Percentiles rank a stretch among this genome's conserved stretches.
Conservation (phyloP, 2,329 filamentous ascomycete species). For the Ophiocordyceps sinensis region DNA sequence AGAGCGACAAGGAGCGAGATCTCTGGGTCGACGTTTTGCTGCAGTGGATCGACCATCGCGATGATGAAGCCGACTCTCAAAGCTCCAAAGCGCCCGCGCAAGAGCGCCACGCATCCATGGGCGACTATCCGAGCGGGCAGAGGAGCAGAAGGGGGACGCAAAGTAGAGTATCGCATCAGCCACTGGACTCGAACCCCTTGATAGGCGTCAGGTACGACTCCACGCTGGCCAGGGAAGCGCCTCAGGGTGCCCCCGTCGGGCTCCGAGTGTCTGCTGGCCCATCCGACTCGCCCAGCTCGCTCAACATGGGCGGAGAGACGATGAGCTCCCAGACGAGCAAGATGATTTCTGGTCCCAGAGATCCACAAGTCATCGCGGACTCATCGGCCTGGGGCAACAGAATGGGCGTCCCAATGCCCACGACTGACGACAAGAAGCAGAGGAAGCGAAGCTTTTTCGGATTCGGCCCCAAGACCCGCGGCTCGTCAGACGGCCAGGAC, state of each 20-base stretch:
- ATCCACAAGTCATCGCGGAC: constrained; percentile 73
- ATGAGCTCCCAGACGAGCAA: constrained; percentile 26
- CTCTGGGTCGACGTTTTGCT: constrained; percentile 84
- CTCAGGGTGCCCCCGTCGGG: constrained; percentile 25
- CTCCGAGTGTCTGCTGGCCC: constrained; percentile 19
- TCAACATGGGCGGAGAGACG: constrained; percentile 17
- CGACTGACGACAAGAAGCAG: constrained; percentile 59
- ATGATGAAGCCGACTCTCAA: constrained; percentile 32
- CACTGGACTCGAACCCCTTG: constrained; percentile 28
- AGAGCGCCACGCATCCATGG: constrained; percentile 24
- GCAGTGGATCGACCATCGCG: constrained; percentile 70
- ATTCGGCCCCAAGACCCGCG: constrained; percentile 45
- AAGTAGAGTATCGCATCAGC: constrained; percentile 19
- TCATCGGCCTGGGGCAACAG: constrained; percentile 77
- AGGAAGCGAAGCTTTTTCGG: constrained; percentile 71
- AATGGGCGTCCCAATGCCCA: constrained; percentile 31
- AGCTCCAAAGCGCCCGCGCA: constrained; percentile 15
- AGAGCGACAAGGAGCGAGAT: constrained; percentile 86
- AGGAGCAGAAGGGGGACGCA: constrained; percentile 18
- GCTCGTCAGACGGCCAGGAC: constrained; percentile 44
- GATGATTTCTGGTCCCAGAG: constrained; percentile 71
- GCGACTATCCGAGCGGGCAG: constrained; percentile 8
- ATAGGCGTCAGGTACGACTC: constrained; percentile 46
- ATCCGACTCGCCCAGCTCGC: constrained; percentile 16
- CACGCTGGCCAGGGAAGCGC: constrained; percentile 35